These are phyloP conservation scores for Rhodotorula graminis DNA, from an alignment of 768 basidiomycete species.

Conservation along the genomic window DNA sequence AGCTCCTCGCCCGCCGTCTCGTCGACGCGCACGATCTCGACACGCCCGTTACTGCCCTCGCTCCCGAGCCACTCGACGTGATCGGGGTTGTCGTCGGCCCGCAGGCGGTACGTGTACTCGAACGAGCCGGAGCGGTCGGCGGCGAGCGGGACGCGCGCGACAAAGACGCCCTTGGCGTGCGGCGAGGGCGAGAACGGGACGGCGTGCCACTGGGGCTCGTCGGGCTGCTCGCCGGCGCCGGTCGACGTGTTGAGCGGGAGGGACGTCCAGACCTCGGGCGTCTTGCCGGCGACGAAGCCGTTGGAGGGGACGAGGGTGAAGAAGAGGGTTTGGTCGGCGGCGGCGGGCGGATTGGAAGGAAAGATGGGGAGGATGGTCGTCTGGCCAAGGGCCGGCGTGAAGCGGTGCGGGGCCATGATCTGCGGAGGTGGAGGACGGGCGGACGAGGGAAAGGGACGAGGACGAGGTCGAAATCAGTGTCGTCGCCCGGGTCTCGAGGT, in stretches of 20 bases:
- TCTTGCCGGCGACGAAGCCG: background rate
- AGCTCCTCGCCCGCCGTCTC: background rate
- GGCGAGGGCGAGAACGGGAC: background rate
- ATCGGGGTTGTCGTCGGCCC: background rate
- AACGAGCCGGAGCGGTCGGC: background rate
- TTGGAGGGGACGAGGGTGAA: constrained; percentile 3
- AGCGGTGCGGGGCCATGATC: background rate
- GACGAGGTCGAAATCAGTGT: no score
- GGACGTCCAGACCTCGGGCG: constrained; percentile 16
- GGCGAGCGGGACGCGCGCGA: background rate
- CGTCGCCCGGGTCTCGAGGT: no score
- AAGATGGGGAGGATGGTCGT: background rate
- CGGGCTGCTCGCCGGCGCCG: background rate
- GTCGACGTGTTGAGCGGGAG: background rate
- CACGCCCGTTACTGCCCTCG: background rate
- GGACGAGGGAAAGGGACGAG: no score
- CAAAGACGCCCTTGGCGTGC: background rate
- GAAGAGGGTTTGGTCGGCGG: background rate
- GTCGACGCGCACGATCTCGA: background rate
- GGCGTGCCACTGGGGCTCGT: background rate
- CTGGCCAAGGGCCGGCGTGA: background rate
- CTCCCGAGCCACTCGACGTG: constrained; percentile 18
- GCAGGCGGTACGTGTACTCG: constrained; percentile 19
- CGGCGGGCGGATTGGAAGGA: background rate
- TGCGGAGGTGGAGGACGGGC: no score